A percentile compares a stretch with the other conserved stretches of the same genome.
These are phyloP conservation scores for Dothideomycetes sp. DNA, from an alignment of 2,329 filamentous ascomycete species.

Conservation along the genomic window DNA sequence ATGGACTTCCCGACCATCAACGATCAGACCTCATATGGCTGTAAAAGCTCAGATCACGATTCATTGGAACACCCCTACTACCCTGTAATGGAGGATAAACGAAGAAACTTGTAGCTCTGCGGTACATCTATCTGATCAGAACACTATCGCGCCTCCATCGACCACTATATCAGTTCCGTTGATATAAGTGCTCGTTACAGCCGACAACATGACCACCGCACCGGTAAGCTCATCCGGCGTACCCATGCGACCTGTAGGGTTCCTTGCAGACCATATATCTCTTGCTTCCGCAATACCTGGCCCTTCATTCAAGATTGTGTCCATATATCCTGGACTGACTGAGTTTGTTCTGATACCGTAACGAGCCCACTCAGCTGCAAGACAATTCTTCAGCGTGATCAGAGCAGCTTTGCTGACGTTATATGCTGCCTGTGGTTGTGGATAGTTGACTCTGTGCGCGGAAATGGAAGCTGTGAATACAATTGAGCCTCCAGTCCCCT, in stretches of 20 bases:
- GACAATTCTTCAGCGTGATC: conserved; percentile 48
- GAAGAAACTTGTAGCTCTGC: not conserved
- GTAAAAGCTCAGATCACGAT: no score
- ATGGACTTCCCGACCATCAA: no score
- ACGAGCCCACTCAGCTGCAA: conserved; percentile 63
- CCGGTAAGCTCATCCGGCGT: conserved; percentile 24
- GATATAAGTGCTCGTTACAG: conserved; percentile 23
- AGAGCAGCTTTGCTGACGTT: conserved; percentile 62
- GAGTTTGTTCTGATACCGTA: conserved; percentile 62
- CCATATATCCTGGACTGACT: conserved; percentile 65
- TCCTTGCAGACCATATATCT: not conserved
- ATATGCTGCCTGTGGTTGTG: conserved; percentile 48
- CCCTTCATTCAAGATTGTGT: conserved; percentile 54
- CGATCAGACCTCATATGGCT: no score
- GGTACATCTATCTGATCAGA: not conserved
- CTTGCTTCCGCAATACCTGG: conserved; percentile 1
- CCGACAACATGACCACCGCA: conserved; percentile 23
- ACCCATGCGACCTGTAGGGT: conserved; percentile 19
- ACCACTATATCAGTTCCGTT: conserved; percentile 26
- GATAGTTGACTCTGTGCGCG: conserved; percentile 57
- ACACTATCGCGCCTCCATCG: conserved; percentile 17
- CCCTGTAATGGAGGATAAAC: no score
- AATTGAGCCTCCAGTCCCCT: conserved; percentile 47
- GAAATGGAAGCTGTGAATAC: conserved; percentile 58
- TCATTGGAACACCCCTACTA: no score